Percentiles rank a stretch among this genome's conserved stretches.
These are phyloP conservation scores for Sordariomycetes sp. DNA, from an alignment of 2,329 filamentous ascomycete species.

Conservation along the genomic window DNA sequence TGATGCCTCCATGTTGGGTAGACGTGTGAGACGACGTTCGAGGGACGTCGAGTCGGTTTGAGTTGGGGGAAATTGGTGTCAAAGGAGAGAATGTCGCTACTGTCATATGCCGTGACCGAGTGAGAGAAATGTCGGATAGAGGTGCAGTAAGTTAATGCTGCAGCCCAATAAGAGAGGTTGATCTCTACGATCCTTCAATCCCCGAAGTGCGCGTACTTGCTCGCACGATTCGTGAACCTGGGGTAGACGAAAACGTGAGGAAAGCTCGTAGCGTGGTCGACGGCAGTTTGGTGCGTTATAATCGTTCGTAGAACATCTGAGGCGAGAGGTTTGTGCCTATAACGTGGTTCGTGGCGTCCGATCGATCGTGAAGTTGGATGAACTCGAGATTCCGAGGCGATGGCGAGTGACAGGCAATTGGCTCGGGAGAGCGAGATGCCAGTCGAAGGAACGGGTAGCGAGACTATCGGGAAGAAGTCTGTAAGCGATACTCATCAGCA, in stretches of 20 bases:
- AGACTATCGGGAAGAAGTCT: too few species aligned
- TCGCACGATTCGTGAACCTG: background rate
- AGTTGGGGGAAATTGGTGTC: conserved; percentile 8
- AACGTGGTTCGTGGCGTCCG: background rate
- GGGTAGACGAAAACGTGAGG: conserved; percentile 1
- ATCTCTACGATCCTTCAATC: background rate
- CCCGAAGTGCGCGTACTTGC: background rate
- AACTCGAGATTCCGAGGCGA: too few species aligned
- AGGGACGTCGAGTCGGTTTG: conserved; percentile 10
- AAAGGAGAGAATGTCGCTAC: conserved; percentile 11
- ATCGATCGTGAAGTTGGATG: background rate
- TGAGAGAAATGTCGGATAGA: conserved; percentile 9
- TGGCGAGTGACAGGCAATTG: too few species aligned
- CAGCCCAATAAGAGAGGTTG: conserved; percentile 1
- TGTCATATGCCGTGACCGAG: conserved; percentile 16
- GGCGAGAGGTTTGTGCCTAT: background rate
- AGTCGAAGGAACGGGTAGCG: too few species aligned
- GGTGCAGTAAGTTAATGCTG: conserved; percentile 8
- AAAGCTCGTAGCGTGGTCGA: conserved; percentile 6
- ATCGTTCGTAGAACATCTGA: conserved; percentile 21
- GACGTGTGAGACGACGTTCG: background rate
- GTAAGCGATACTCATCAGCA: too few species aligned
- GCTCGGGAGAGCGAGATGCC: too few species aligned
- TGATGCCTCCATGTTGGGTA: conserved; percentile 81
- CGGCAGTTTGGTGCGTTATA: conserved; percentile 15